These are phyloP conservation scores for Stachybotrys echinatus DNA, from an alignment of 2,329 filamentous ascomycete species.

Conservation along the genomic window DNA sequence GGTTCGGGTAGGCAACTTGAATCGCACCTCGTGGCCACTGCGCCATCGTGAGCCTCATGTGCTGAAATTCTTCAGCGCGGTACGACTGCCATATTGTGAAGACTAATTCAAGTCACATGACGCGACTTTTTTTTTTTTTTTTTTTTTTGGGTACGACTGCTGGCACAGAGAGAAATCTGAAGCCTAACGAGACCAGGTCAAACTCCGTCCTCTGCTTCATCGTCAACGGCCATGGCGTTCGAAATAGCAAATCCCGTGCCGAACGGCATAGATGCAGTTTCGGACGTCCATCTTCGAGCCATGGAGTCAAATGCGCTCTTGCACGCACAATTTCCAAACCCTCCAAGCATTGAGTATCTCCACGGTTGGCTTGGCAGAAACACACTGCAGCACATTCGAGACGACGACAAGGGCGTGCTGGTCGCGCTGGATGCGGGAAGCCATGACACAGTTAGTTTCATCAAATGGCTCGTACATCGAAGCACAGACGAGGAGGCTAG, in stretches of 20 bases:
- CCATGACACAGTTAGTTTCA: slow-evolving; percentile 25
- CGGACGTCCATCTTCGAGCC: slow-evolving; percentile 28
- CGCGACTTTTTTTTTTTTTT: too few species aligned
- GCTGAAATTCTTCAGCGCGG: not conserved
- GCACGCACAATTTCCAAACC: slow-evolving; percentile 33
- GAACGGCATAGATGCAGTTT: slow-evolving; percentile 15
- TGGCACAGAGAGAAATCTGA: not conserved
- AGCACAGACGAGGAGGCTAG: slow-evolving; percentile 8
- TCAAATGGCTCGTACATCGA: slow-evolving; percentile 27
- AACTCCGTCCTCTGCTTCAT: not conserved
- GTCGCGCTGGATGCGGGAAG: slow-evolving; percentile 24
- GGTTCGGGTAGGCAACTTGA: too few species aligned
- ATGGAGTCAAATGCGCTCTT: slow-evolving; percentile 33
- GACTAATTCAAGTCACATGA: slow-evolving; percentile 3
- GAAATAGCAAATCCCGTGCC: slow-evolving; percentile 17
- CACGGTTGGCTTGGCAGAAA: slow-evolving; percentile 23
- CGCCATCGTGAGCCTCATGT: not conserved
- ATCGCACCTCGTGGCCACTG: not conserved
- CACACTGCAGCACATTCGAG: slow-evolving; percentile 20
- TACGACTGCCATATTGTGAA: not conserved
- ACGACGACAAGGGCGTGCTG: slow-evolving; percentile 21
- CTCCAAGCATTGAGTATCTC: slow-evolving; percentile 20
- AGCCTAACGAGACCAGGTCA: not conserved
- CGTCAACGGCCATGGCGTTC: slow-evolving; percentile 17
- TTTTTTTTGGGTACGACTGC: too few species aligned